A percentile compares a stretch with the other conserved stretches of the same genome.
Evolutionary conservation across 768 basidiomycete species (phyloP).

Genomic region (Phanerochaete carnosa): DNA sequence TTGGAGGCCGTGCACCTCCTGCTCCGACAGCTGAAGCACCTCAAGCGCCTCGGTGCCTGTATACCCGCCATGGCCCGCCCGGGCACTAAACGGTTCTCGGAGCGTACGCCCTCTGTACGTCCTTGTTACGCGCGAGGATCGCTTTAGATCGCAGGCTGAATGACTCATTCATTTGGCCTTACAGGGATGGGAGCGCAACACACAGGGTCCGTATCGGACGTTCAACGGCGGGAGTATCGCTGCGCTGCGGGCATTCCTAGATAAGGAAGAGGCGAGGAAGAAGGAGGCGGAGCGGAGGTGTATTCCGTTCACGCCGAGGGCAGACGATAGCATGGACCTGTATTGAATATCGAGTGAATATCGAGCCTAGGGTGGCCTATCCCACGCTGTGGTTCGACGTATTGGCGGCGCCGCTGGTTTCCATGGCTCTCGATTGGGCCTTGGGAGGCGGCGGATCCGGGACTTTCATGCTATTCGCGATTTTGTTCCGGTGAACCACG

Average conservation of each 20-base stretch:
- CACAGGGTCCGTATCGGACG: slow-evolving; percentile 63
- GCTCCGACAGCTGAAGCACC: slow-evolving; percentile 50
- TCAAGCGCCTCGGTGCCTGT: slow-evolving; percentile 77
- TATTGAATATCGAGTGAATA: slow-evolving; percentile 34
- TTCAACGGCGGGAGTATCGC: slow-evolving; percentile 69
- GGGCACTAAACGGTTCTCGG: slow-evolving; percentile 76
- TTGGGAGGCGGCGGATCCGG: not conserved
- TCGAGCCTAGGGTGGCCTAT: not conserved
- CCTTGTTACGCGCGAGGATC: not conserved
- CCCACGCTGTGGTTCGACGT: not conserved
- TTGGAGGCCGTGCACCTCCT: slow-evolving; percentile 73
- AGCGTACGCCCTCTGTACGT: slow-evolving; percentile 59
- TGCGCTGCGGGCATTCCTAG: slow-evolving; percentile 63
- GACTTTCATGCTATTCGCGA: not conserved
- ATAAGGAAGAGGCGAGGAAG: slow-evolving; percentile 61
- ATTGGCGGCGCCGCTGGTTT: not conserved
- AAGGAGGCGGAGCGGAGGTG: slow-evolving; percentile 57
- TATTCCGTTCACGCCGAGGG: slow-evolving; percentile 55
- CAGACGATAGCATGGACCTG: slow-evolving; percentile 62
- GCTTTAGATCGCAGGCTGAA: not conserved
- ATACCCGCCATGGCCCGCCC: slow-evolving; percentile 67
- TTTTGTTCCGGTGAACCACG: not conserved
- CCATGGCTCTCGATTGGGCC: not conserved
- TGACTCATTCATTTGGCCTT: not conserved
- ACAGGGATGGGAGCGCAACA: slow-evolving; percentile 5